phyloP scores from a whole-genome alignment of 306 rosid genomes.

The Cucumis hystrix region DNA sequence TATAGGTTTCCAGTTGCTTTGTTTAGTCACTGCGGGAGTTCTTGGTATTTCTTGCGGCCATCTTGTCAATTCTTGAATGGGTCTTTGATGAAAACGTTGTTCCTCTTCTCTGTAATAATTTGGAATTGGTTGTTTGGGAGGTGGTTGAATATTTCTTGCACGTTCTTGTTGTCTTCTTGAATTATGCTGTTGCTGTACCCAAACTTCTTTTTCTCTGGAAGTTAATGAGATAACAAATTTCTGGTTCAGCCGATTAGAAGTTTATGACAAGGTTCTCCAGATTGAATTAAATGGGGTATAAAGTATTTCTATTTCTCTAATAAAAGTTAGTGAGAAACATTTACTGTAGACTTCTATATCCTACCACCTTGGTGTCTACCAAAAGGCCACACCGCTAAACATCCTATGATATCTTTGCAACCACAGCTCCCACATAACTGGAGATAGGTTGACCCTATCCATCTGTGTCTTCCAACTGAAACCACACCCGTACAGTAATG shows the following conservation, averaged over 20 bases:
- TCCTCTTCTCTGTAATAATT: neutral
- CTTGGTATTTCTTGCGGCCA: neutral
- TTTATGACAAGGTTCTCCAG: neutral
- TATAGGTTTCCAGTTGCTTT: neutral
- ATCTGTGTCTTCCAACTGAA: neutral
- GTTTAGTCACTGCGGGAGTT: neutral
- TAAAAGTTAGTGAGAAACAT: neutral
- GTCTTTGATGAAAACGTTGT: neutral
- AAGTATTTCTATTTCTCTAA: neutral
- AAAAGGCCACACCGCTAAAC: neutral
- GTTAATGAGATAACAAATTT: neutral
- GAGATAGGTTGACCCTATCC: neutral
- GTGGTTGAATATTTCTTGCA: neutral
- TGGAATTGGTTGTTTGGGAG: neutral
- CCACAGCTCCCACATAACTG: neutral
- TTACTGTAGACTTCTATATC: neutral
- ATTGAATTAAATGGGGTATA: neutral
- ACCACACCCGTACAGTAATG: neutral
- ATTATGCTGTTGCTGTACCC: neutral
- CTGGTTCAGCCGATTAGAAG: neutral
- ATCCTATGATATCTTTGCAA: neutral
- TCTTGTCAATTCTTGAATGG: neutral
- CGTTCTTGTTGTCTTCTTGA: neutral
- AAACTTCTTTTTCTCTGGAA: neutral
- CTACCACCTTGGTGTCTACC: neutral